phyloP scores from a whole-genome alignment of 2,329 filamentous ascomycete genomes.

The Botryosphaeria dothidea region DNA sequence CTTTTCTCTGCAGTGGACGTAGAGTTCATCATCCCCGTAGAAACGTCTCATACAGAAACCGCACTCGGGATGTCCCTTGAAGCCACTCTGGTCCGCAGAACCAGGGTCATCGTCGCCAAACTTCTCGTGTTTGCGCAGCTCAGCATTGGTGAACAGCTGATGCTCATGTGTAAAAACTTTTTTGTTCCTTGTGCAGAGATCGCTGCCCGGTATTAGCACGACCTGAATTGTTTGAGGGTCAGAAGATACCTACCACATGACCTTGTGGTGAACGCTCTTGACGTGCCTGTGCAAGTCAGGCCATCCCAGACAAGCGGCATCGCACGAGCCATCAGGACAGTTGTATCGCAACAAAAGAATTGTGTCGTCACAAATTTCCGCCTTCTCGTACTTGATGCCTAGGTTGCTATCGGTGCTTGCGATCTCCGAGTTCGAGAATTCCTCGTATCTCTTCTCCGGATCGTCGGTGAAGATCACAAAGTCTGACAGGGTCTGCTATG shows the following conservation, averaged over 20 bases:
- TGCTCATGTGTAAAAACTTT: slow-evolving; percentile 99
- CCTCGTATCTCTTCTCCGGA: slow-evolving; percentile 76
- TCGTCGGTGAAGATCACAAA: slow-evolving; percentile 94
- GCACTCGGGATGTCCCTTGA: slow-evolving; percentile 93
- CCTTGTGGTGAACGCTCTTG: slow-evolving; percentile 76
- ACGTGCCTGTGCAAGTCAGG: slow-evolving; percentile 81
- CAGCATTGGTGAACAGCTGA: slow-evolving; percentile 79
- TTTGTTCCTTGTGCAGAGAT: slow-evolving; percentile 90
- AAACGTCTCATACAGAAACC: slow-evolving; percentile 90
- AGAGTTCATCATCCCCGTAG: slow-evolving; percentile 95
- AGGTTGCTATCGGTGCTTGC: slow-evolving; percentile 79
- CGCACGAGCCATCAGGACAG: slow-evolving; percentile 82
- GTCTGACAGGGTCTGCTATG: slow-evolving; percentile 61
- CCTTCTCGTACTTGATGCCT: slow-evolving; percentile 86
- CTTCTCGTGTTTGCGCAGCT: slow-evolving; percentile 84
- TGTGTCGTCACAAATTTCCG: slow-evolving; percentile 89
- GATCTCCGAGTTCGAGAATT: slow-evolving; percentile 75
- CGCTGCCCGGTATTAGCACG: slow-evolving; percentile 47
- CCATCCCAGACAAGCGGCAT: slow-evolving; percentile 82
- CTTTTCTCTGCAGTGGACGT: slow-evolving; percentile 86
- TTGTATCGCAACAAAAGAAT: slow-evolving; percentile 88
- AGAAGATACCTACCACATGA: slow-evolving; percentile 65
- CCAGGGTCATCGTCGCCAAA: slow-evolving; percentile 90
- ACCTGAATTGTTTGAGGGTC: neutral
- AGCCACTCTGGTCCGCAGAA: slow-evolving; percentile 87